Base-by-base conservation (phyloP, 2,329 filamentous ascomycete species). In the Sclerotinia trifoliorum region DNA sequence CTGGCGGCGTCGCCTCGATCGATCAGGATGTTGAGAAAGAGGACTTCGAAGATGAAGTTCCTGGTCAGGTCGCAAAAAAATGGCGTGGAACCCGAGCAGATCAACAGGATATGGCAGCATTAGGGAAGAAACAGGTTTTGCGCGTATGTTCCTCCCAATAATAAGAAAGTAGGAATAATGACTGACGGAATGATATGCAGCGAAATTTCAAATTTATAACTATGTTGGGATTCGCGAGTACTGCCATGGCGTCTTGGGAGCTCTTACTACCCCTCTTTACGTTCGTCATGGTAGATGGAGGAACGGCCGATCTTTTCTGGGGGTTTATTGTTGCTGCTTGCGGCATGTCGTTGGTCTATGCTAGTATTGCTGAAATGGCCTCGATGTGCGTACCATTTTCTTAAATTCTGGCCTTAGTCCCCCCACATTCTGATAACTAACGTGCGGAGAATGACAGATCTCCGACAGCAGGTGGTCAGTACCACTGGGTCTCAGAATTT, bases 401-500 rank as follows among this genome's bases (percentile, higher is more conserved):
- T 24, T 26, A 13, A 21, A 24, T 10, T 39, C 17, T 19, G 21
- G 26, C 6, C 11, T 49, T 13, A 5, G 10, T 7, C 15, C 56
- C 24, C 24, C 13, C 32, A 21, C 29, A 17, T 32, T 46, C 26
- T 39, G 24, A 32, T 44, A 32, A n/a, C 64, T 69, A 49, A 67
- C 24, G 19, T 42, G 1, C 5, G 19, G n/a, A 5, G 21, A 44
- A 44, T 63, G 6, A 21, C 42, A 72, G 71, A 79, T 84, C 84
- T 2, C 85, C 85, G 0, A 87, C 84, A 0, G 81, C 81, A 8
- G 85, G 85, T 29, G 85, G 85, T 2, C 84, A 87, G 71, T 86
- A 86, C 69, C 83, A 85, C 71, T 86, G 84, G 84, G 83, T 85
- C 0, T 84, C 80, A 1, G 83, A 85, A 61, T 85, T 85, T 69